These are phyloP conservation scores for Arachis hypogaea DNA, from an alignment of 306 rosid genomes.

Conservation along the genomic window DNA sequence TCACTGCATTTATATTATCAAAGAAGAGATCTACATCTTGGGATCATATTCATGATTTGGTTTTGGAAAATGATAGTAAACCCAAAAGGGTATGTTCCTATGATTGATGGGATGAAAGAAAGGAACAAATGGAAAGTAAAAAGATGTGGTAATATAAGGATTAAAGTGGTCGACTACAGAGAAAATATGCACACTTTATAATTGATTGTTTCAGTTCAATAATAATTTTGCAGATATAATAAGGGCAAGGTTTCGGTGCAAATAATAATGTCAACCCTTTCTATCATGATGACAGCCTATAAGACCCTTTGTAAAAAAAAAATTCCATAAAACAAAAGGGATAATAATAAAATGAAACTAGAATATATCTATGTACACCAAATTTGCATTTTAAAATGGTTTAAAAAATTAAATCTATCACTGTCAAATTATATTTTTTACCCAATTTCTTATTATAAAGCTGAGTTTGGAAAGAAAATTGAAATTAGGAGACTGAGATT, in stretches of 20 bases:
- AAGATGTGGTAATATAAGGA: background rate
- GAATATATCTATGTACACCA: no score
- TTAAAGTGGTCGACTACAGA: slow-evolving; percentile 2
- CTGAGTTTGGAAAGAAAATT: no score
- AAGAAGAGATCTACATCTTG: slow-evolving; percentile 22
- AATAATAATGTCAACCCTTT: slow-evolving; percentile 21
- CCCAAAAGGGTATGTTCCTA: background rate
- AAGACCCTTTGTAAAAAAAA: background rate
- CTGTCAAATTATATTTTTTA: no score
- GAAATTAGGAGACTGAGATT: no score
- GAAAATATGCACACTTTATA: slow-evolving; percentile 3
- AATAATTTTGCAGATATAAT: no score
- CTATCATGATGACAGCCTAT: slow-evolving; percentile 20
- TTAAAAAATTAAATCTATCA: no score
- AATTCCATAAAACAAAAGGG: background rate
- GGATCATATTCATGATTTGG: slow-evolving; percentile 22
- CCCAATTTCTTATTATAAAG: no score
- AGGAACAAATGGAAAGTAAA: background rate
- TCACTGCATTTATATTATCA: background rate
- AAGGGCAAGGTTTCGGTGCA: slow-evolving; percentile 18
- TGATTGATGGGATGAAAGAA: slow-evolving; percentile 20
- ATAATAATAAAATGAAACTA: background rate
- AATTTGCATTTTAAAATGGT: no score
- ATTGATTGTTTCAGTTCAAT: no score
- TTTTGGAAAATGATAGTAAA: slow-evolving; percentile 5